Conservation (phyloP, 352 stramenopile genomes). For the Globisporangium spinosum region DNA sequence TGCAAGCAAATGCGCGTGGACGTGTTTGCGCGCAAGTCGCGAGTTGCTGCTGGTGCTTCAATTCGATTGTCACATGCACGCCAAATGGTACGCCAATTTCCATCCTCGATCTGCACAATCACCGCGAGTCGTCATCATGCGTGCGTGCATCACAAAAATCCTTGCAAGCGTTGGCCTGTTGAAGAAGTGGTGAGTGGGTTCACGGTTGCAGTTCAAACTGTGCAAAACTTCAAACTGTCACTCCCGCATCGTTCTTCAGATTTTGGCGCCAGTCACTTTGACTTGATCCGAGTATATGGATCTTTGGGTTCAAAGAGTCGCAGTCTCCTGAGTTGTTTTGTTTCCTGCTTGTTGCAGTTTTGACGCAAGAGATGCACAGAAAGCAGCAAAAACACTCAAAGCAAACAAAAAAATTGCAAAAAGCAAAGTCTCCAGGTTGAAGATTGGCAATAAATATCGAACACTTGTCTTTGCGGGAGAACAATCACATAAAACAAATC, state of each 20-base stretch:
- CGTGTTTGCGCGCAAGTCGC: too few relatives aligned
- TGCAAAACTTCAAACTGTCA: constrained; percentile 2
- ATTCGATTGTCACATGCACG: neutral
- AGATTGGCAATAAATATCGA: too few relatives aligned
- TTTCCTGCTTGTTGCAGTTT: neutral
- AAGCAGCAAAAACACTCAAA: neutral
- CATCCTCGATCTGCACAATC: neutral
- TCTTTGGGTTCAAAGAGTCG: neutral
- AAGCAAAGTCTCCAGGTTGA: neutral
- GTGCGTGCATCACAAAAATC: too few relatives aligned
- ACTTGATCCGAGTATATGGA: constrained; percentile 1
- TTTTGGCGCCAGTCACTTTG: neutral
- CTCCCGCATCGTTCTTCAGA: neutral
- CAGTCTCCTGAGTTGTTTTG: neutral
- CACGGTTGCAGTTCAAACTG: constrained; percentile 3
- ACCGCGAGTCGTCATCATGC: neutral
- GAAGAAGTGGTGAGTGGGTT: constrained; percentile 4
- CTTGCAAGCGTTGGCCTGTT: neutral
- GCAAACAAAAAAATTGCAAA: neutral
- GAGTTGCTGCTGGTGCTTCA: neutral
- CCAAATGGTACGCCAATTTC: neutral
- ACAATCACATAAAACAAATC: neutral
- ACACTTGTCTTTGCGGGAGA: neutral
- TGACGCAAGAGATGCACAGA: neutral
- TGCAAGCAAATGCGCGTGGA: too few relatives aligned